Base-by-base conservation (phyloP, 345 rosid species). In the Citrus inodora region DNA sequence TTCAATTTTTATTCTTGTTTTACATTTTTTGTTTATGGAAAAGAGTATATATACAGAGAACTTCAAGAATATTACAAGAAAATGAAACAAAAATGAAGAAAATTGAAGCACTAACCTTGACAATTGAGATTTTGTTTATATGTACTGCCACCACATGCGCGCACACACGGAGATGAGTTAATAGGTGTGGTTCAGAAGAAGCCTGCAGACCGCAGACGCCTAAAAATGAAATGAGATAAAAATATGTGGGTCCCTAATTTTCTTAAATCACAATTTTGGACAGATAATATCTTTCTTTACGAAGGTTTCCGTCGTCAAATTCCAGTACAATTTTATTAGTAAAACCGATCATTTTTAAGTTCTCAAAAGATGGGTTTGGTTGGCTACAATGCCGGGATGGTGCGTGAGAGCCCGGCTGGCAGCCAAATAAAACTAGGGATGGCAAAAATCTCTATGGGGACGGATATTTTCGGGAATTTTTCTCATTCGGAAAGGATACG, bases 51-150 rank as follows among this genome's bases (percentile, higher is more conserved):
- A 13, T 0, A 46, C 16, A 46, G 4, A 13, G 16, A 46, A 46
- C 13, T 53, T 53, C 58, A 53, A 53, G 22, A 16, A 53, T 53
- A 46, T 53, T 69, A 24, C 5, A 13, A 69, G 5, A 32, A 51
- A 48, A 8, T 27, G 8, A 2, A 70, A 28, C 25, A 38, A 37
- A 73, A 14, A 58, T 1, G 3, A 56, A 38, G 64, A 25, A 64
- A 38, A 7, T 74, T 24, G 46, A 75, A 75, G 33, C 42, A 46
- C 62, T 9, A 22, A 62, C 78, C 70, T 64, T 75, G 40, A 74
- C 46, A 33, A 27, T 6, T 6, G 42, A 61, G 56, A 25, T 17
- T 33, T 22, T 56, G 6, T 25, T 60, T 22, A 24, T 2, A 3
- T 4, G 35, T 35, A 61, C 16, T 1, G 65, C 46, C 30, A 35